These are phyloP conservation scores for Podospora sp. DNA, from an alignment of 495 filamentous ascomycete species.

Conservation along the genomic window DNA sequence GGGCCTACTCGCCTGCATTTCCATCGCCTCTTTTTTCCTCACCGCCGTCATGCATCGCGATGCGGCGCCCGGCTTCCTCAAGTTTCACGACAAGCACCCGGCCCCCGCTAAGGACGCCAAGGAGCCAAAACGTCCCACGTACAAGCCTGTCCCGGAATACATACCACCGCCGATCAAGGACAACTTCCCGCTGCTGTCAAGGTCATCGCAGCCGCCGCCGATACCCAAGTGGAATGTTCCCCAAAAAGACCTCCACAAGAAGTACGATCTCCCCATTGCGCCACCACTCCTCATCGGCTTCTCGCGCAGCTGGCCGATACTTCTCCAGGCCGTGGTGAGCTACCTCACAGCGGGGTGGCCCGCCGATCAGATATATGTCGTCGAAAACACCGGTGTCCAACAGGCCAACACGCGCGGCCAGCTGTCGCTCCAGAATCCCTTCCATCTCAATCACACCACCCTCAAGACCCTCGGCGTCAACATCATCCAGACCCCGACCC, in stretches of 20 bases:
- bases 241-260: conserved; percentile 32
- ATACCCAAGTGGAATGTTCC: conserved; percentile 48
- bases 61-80: not conserved
- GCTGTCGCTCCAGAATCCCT: conserved; percentile 60
- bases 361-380: conserved; percentile 57
- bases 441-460: conserved; percentile 58
- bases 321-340: conserved; percentile 59
- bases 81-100: not conserved
- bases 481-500: conserved; percentile 56
- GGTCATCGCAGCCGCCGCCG: conserved; percentile 37
- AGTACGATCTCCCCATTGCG: conserved; percentile 36
- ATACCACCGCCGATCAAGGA: conserved; percentile 39
- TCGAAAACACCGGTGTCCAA: conserved; percentile 66
- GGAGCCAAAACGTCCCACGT: not conserved
- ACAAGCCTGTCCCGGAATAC: conserved; percentile 30
- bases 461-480: conserved; percentile 57
- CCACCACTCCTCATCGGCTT: conserved; percentile 63
- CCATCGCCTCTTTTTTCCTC: conserved; percentile 8
- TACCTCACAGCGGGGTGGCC: conserved; percentile 66
- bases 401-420: conserved; percentile 53
- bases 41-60: conserved; percentile 12
- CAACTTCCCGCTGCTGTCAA: conserved; percentile 38
- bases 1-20: conserved; percentile 3
- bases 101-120: not conserved
- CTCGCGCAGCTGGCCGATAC: conserved; percentile 58